phyloP scores from a whole-genome alignment of 1,284 basidiomycete genomes.

The Moesziomyces sp. region DNA sequence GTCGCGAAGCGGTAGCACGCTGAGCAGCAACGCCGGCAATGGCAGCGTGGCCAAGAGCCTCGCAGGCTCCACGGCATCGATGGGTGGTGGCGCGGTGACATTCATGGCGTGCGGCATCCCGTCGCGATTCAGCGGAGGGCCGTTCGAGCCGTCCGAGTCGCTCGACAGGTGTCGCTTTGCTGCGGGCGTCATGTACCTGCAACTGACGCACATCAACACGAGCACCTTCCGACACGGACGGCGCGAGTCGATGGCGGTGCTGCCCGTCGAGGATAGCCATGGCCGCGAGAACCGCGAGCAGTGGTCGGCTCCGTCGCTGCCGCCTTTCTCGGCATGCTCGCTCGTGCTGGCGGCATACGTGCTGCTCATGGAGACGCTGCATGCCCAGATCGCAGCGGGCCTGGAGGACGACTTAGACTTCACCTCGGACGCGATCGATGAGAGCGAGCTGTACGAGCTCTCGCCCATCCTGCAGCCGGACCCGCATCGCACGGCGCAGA shows the following conservation, averaged over 20 bases:
- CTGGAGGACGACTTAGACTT: slow-evolving; percentile 34
- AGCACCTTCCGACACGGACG: slow-evolving; percentile 41
- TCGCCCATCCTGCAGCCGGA: slow-evolving; percentile 40
- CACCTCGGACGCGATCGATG: slow-evolving; percentile 16
- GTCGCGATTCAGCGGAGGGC: slow-evolving; percentile 49
- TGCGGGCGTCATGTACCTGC: slow-evolving; percentile 49
- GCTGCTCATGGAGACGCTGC: slow-evolving; percentile 56
- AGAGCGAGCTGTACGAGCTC: slow-evolving; percentile 20
- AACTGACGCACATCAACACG: slow-evolving; percentile 41
- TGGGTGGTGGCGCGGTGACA: slow-evolving; percentile 3
- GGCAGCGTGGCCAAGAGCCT: slow-evolving; percentile 28
- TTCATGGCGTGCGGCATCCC: slow-evolving; percentile 35
- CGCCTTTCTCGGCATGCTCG: slow-evolving; percentile 57
- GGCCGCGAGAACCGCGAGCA: slow-evolving; percentile 39
- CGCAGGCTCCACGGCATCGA: slow-evolving; percentile 20
- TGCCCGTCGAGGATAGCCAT: slow-evolving; percentile 25
- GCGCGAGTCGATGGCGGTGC: slow-evolving; percentile 32
- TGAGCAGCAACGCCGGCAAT: slow-evolving; percentile 36
- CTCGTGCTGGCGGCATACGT: slow-evolving; percentile 57
- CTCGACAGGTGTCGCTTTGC: slow-evolving; percentile 55
- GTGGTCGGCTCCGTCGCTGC: slow-evolving; percentile 50
- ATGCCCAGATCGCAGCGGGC: slow-evolving; percentile 47
- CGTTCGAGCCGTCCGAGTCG: slow-evolving; percentile 50
- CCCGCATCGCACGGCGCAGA: slow-evolving; percentile 19
- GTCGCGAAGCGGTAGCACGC: slow-evolving; percentile 28